Base-by-base conservation (phyloP, 2,329 filamentous ascomycete genomes). In the Neospermospora avenae region DNA sequence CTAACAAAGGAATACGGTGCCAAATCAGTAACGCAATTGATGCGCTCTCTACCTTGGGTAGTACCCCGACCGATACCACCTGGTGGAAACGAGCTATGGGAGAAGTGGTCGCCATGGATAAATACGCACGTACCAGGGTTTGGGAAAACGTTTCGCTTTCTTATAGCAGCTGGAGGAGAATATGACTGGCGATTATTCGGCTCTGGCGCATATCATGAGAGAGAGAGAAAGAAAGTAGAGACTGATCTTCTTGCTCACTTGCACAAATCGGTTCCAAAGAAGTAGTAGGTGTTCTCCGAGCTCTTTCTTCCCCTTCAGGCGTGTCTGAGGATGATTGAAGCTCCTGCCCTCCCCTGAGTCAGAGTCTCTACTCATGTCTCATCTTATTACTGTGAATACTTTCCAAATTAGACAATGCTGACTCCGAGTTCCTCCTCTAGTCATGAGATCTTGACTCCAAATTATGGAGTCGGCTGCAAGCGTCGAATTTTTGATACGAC, bases 21-120 rank as follows among this genome's bases (percentile, higher is more conserved):
- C 34, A 84, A 80, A 67, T 80, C 79, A 5, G 78, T 85, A n/a
- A 84, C 81, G 0, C 83, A 86, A 63, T 63, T 86, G 6, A 83
- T 85, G 80, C 74, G 81, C 16, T 80, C 80, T 14, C 80, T 82
- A 11, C 83, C 83, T 1, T 85, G 82, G 82, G 78, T 84, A 1
- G 74, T 78, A 3, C 77, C 80, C 1, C 72, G 74, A 48, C 10
- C 69, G 0, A 51, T 71, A 3, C 71, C 76, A 10, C 77, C 77
- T 0, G 67, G 65, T 20, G 67, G 67, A 31, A 70, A 77, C 3
- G 72, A 76, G 22, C 72, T 67, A 48, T 84, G 77, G 75, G 73
- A 77, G 56, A 77, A 77, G 67, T 80, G 78, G 70, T 72, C 75
- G 3, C 76, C 80, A 0, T 73, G 57, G 42, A 57, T 84, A 3